Base-by-base conservation (phyloP, 176 grass and related monocot species). In the Eragrostis curvula region DNA sequence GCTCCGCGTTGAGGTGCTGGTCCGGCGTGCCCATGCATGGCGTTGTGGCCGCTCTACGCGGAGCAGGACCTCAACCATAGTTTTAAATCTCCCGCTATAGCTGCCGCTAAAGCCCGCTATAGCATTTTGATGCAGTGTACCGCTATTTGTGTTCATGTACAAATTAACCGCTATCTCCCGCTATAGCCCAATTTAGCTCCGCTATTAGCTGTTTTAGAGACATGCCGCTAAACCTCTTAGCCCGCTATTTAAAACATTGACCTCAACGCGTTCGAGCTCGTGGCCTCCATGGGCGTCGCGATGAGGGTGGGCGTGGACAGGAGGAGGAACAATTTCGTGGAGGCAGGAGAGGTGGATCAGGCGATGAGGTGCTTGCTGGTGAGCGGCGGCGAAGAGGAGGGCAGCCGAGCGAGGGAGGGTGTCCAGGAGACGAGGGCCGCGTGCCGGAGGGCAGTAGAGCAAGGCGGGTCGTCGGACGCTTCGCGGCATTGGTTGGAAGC, bases 11-110 rank as follows among this genome's bases (percentile, higher is more conserved):
- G 2, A 6, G 14, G 40, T 43, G n/a, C n/a, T 5, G 70, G 81
- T 32, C 21, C 71, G 70, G 81, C 70, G 70, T 83, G 53, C 69
- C 79, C 0, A 84, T 84, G 72, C 0, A 84, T 84, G 72, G 68
- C 69, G 59, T 29, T 44, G 17, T 84, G 81, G 72, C 72, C 81
- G 56, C 32, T 16, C 8, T 85, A 85, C 74, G 61, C 83, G 9
- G 83, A 85, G 83, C 83, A 85, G 60, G 73, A 73, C 67, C 60
- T 80, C 1, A 87, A 87, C 79, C n/a, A n/a, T n/a, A n/a, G n/a
- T n/a, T n/a, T n/a, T n/a, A n/a, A n/a, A n/a, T n/a, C n/a, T n/a
- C n/a, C n/a, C n/a, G n/a, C n/a, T n/a, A n/a, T n/a, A n/a, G n/a
- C n/a, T n/a, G n/a, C n/a, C n/a, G n/a, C n/a, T n/a, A n/a, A n/a